Evolutionary conservation across 1,139 yeast genomes (phyloP), one percentile per base, ranked within the genome.

Genomic region (Geotrichum histeridarum): DNA sequence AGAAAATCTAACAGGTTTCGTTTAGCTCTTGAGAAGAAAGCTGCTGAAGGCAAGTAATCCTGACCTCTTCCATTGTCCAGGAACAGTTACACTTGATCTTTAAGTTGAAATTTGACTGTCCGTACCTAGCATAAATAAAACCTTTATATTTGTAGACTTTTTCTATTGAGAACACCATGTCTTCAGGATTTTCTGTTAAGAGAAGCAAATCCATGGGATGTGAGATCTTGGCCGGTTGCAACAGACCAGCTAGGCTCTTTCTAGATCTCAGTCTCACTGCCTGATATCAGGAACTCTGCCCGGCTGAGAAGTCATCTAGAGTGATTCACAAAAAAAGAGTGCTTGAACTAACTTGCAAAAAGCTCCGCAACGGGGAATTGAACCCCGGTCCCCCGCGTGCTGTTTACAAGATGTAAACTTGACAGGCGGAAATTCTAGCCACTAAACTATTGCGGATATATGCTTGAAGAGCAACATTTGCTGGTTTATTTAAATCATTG

Each of bases 21-120:
- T 39, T 12, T 51, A 60, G 63, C 63, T 14, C 41, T 51, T 14
- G 63, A 60, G 51, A 60, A 55, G 50, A 58, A 59, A 51, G 58
- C 57, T 15, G 58, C 61, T 41, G 60, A 57, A 14, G 37, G 49
- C 31, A 11, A 38, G 15, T 42, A 38, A 33, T 15, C 42, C 15
- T 15, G 11, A 39, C 17, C 9, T 39, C 30, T 17, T 27, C 17
- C 42, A 18, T 27, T 39, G 27, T 9, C 30, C 30, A 15, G 12
- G 17, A 22, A 22, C 27, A 22, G 27, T 3, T 22, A 22, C 27
- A 22, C 27, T 22, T 22, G 27, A 22, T 39, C 8, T 39, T 15
- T 3, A 7, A 8, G n/a, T 17, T 39, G 8, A 18, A 39, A 8
- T 27, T 27, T 7, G n/a, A 6, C 15, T 17, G 17, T 15, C n/a